These are phyloP conservation scores for Ambrosiella beaveri DNA, from an alignment of 2,329 filamentous ascomycete species.

Conservation along the genomic window DNA sequence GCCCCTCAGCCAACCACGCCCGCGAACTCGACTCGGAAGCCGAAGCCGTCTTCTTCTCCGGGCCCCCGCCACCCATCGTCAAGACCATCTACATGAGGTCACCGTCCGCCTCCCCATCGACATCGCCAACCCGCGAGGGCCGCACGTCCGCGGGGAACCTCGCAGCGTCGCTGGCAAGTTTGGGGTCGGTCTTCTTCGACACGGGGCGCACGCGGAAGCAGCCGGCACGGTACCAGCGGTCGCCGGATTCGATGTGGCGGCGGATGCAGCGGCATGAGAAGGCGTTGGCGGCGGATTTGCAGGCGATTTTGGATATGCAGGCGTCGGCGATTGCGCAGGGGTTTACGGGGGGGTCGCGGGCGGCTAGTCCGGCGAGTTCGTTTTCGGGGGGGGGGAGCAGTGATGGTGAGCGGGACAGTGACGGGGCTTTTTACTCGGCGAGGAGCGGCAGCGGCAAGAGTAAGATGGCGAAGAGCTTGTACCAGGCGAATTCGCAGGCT, in stretches of 20 bases:
- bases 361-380: conserved; percentile 1
- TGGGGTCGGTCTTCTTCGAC: conserved; percentile 25
- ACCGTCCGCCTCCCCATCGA: conserved; percentile 16
- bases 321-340: conserved; percentile 20
- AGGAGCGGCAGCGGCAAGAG: conserved; percentile 25
- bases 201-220: conserved; percentile 15
- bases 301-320: conserved; percentile 32
- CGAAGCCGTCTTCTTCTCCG: conserved; percentile 25
- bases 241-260: conserved; percentile 29
- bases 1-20: background rate
- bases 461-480: conserved; percentile 26
- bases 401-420: conserved; percentile 20
- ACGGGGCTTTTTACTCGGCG: conserved; percentile 24
- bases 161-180: conserved; percentile 11
- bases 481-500: conserved; percentile 23
- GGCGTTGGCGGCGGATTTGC: conserved; percentile 29
- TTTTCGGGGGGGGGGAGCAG: conserved; percentile 16
- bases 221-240: conserved; percentile 14
- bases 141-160: conserved; percentile 7
- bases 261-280: conserved; percentile 29
- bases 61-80: conserved; percentile 35
- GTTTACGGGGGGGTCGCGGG: background rate
- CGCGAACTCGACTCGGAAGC: conserved; percentile 14
- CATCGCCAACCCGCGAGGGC: conserved; percentile 8
- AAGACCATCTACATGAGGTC: conserved; percentile 21